A percentile compares a stretch with the other conserved stretches of the same genome.
Conservation (phyloP, 352 stramenopile species). For the Sclerospora graminicola region DNA sequence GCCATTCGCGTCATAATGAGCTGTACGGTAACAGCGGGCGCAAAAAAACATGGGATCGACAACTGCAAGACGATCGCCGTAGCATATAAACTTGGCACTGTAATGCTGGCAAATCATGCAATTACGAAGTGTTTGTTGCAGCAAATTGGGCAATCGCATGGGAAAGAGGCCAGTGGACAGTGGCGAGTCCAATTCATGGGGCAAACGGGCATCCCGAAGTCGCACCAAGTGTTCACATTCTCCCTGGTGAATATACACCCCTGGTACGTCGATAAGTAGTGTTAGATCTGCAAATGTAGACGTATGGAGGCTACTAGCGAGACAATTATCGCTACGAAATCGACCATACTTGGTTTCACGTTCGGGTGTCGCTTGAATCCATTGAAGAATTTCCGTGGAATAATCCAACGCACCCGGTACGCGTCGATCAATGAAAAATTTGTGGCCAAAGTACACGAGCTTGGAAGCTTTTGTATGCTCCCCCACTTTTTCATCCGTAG, state of each 20-base stretch:
- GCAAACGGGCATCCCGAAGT: constrained; percentile 51
- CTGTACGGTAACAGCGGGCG: constrained; percentile 54
- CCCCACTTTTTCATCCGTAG: constrained; percentile 47
- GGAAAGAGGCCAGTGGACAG: constrained; percentile 33
- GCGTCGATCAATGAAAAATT: constrained; percentile 53
- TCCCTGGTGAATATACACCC: constrained; percentile 65
- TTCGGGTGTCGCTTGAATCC: constrained; percentile 34
- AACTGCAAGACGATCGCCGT: constrained; percentile 49
- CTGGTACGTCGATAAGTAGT: constrained; percentile 42
- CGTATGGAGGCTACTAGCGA: constrained; percentile 23
- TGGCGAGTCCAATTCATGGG: constrained; percentile 35
- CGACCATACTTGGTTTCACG: constrained; percentile 22
- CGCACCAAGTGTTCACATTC: constrained; percentile 68
- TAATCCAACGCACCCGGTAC: constrained; percentile 34
- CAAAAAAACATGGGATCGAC: constrained; percentile 75
- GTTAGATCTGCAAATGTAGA: constrained; percentile 41
- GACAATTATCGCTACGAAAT: not conserved
- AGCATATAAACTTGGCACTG: constrained; percentile 70
- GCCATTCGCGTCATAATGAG: constrained; percentile 47
- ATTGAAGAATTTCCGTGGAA: constrained; percentile 37
- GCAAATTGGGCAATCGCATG: constrained; percentile 45
- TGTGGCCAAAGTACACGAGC: constrained; percentile 47
- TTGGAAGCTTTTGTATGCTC: constrained; percentile 31
- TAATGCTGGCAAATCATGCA: constrained; percentile 70
- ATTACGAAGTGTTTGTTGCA: constrained; percentile 40